phyloP scores from a whole-genome alignment of 495 filamentous ascomycete species.

The Lophiostoma macrostomum region DNA sequence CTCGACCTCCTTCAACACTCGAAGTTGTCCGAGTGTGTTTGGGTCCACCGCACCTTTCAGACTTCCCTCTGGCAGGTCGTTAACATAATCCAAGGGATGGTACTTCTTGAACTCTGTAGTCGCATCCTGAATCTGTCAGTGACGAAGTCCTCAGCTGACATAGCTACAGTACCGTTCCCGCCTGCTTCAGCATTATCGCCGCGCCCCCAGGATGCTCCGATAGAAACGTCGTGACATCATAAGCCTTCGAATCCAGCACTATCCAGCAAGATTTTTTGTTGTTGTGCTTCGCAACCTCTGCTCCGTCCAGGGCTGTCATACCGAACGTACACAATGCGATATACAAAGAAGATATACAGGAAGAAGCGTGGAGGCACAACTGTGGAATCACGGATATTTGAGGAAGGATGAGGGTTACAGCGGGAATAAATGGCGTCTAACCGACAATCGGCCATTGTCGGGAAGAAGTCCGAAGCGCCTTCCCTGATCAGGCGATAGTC shows the following conservation, averaged over 20 bases:
- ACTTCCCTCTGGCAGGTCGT: conserved; percentile 15
- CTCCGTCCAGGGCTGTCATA: conserved; percentile 29
- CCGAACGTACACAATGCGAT: background rate
- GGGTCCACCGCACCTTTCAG: conserved; percentile 14
- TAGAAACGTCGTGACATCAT: conserved; percentile 82
- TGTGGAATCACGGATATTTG: too few relatives aligned
- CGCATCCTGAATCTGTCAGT: conserved; percentile 8
- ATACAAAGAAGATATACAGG: background rate
- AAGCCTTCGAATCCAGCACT: conserved; percentile 75
- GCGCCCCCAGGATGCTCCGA: conserved; percentile 79
- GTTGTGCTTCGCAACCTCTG: conserved; percentile 75
- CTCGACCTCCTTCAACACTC: conserved; percentile 2
- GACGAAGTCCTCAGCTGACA: background rate
- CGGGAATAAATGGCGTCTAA: too few relatives aligned
- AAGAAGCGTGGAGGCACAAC: background rate
- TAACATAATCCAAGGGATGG: conserved; percentile 24
- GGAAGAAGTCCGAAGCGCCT: too few relatives aligned
- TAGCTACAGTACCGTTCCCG: conserved; percentile 49
- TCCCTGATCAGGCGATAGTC: too few relatives aligned
- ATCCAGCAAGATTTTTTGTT: conserved; percentile 79
- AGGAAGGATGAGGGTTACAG: too few relatives aligned
- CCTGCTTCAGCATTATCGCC: conserved; percentile 78
- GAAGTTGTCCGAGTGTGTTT: conserved; percentile 17
- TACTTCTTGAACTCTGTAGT: conserved; percentile 30
- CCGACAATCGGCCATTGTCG: too few relatives aligned